phyloP scores from a whole-genome alignment of 2,329 filamentous ascomycete genomes.

The Arthrobotrys megalospora region DNA sequence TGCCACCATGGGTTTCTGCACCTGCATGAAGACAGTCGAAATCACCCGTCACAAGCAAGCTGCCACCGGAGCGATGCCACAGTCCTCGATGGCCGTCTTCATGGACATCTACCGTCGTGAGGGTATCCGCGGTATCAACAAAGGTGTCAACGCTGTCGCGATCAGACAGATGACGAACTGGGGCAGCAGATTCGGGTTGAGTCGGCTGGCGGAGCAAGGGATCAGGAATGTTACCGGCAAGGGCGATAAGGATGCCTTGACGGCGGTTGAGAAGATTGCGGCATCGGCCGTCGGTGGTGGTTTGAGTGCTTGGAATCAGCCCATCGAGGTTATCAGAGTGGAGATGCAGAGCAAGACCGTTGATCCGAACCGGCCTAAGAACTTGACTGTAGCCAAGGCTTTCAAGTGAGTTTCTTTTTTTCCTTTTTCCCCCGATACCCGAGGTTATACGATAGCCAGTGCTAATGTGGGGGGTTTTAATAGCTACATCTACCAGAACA shows the following conservation, averaged over 20 bases:
- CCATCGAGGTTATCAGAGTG: constrained; percentile 98
- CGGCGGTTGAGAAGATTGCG: constrained; percentile 86
- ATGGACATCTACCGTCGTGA: constrained; percentile 97
- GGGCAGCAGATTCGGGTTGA: constrained; percentile 95
- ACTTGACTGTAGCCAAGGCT: constrained; percentile 94
- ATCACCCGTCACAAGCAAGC: constrained; percentile 99
- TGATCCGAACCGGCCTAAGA: constrained; percentile 98
- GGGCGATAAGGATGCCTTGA: constrained; percentile 82
- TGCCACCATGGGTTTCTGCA: constrained; percentile 99
- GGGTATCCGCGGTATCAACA: constrained; percentile 96
- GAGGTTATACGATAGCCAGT: constrained; percentile 67
- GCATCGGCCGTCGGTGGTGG: constrained; percentile 91
- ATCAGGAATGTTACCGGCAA: constrained; percentile 86
- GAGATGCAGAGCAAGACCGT: constrained; percentile 99
- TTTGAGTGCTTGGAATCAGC: constrained; percentile 98
- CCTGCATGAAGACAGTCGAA: constrained; percentile 99
- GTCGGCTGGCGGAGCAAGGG: constrained; percentile 88
- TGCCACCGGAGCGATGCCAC: constrained; percentile 83
- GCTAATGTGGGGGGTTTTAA: constrained; percentile 63
- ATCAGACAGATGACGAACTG: constrained; percentile 99
- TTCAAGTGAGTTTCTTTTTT: constrained; percentile 68
- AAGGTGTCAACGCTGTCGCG: constrained; percentile 97
- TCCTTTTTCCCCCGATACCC: constrained; percentile 3
- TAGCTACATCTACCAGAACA: constrained; percentile 88
- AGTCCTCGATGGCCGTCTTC: constrained; percentile 94